Evolutionary conservation across 257 asterid species (phyloP).

Genomic region (Solanum sejunctum): DNA sequence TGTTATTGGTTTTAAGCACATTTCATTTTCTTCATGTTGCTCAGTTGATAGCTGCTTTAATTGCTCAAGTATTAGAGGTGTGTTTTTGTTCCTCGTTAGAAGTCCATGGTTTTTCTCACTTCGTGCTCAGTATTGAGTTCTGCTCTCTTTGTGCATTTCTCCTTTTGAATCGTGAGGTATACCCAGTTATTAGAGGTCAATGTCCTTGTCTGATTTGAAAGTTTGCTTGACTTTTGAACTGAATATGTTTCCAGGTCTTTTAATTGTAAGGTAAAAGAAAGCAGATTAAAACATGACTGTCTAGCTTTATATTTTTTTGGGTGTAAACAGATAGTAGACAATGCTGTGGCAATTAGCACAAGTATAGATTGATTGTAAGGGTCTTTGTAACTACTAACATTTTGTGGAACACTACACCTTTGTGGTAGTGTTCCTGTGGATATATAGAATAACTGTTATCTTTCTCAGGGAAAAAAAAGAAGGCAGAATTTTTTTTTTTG

Average conservation of each 20-base stretch:
- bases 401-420: too few species aligned
- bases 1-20: neutral
- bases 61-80: neutral
- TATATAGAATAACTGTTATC: too few species aligned
- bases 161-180: neutral
- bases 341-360: too few species aligned
- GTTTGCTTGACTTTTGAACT: neutral
- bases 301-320: neutral
- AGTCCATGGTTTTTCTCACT: neutral
- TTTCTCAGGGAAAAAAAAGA: too few species aligned
- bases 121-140: neutral
- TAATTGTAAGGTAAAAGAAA: neutral
- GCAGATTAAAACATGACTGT: too few species aligned
- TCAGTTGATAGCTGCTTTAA: neutral
- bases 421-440: too few species aligned
- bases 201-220: neutral
- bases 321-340: neutral
- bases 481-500: neutral
- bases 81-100: neutral
- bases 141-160: neutral
- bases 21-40: neutral
- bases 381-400: too few species aligned
- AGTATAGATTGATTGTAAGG: too few species aligned
- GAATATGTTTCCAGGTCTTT: neutral
- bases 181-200: neutral